Conservation (phyloP, 2,329 filamentous ascomycete genomes). For the Paecilomyces dactylethromorphus region DNA sequence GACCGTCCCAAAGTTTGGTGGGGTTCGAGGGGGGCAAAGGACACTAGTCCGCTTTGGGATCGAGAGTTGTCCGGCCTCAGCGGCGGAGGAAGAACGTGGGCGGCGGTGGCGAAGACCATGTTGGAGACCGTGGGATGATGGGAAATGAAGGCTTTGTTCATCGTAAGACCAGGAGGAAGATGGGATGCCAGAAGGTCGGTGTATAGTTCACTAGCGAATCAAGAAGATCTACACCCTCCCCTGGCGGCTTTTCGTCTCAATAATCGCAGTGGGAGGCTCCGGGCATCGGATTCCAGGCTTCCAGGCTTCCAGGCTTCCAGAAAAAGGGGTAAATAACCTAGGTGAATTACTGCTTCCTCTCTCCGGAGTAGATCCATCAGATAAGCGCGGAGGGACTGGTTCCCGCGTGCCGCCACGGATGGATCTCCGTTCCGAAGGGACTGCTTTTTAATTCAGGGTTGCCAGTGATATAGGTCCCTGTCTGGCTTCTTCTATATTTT, state of each 20-base stretch:
- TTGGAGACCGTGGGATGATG: too few relatives aligned
- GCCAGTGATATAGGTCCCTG: background rate
- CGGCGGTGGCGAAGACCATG: background rate
- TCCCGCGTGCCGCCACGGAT: background rate
- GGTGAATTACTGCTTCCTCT: too few relatives aligned
- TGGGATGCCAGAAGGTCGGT: background rate
- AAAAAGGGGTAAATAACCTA: background rate
- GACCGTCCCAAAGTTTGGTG: slow-evolving; percentile 7
- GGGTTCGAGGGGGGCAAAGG: slow-evolving; percentile 10
- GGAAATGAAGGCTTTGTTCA: too few relatives aligned
- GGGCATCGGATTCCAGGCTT: background rate
- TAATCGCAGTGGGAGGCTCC: background rate
- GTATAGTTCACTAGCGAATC: too few relatives aligned
- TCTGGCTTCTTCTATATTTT: too few relatives aligned
- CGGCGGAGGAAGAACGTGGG: background rate
- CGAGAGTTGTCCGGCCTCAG: slow-evolving; percentile 1
- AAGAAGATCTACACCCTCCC: background rate
- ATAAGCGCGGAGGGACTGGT: background rate
- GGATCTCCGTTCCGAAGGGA: background rate
- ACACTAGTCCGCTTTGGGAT: slow-evolving; percentile 8
- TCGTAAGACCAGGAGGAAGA: background rate
- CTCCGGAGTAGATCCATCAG: slow-evolving; percentile 1
- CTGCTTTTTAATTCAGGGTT: background rate
- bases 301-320: background rate
- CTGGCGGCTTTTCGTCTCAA: background rate